Conservation (phyloP, 768 basidiomycete species). For the Termitomyces sp. region DNA sequence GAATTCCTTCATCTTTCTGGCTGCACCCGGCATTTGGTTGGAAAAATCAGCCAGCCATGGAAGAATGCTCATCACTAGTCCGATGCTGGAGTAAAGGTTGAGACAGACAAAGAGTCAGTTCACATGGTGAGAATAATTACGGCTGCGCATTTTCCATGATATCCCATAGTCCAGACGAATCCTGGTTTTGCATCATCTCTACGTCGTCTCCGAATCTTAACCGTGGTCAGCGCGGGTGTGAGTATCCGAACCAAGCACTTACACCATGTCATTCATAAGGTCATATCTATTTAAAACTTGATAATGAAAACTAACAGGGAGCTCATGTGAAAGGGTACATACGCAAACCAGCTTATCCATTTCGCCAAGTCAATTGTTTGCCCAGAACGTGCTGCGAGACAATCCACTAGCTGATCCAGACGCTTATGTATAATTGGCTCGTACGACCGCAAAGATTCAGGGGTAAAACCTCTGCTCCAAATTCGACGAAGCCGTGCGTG, state of each 20-base stretch:
- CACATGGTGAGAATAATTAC: neutral
- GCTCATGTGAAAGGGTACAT: neutral
- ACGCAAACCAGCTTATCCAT: neutral
- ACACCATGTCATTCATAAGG: neutral
- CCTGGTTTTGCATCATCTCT: neutral
- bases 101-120: no score
- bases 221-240: neutral
- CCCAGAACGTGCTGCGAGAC: neutral
- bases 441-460: slow-evolving; percentile 26
- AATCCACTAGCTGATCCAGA: neutral
- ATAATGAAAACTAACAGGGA: neutral
- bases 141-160: neutral
- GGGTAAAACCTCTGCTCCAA: slow-evolving; percentile 36
- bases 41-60: neutral
- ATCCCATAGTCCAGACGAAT: neutral
- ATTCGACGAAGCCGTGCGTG: slow-evolving; percentile 35
- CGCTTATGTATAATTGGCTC: slow-evolving; percentile 11
- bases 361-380: neutral
- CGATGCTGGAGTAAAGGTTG: neutral
- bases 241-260: neutral
- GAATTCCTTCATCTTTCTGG: neutral
- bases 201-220: neutral
- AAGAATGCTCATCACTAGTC: neutral
- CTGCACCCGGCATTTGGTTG: neutral
- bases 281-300: neutral